Base-by-base conservation (phyloP, 2,329 filamentous ascomycete genomes). In the Lomentospora prolificans region DNA sequence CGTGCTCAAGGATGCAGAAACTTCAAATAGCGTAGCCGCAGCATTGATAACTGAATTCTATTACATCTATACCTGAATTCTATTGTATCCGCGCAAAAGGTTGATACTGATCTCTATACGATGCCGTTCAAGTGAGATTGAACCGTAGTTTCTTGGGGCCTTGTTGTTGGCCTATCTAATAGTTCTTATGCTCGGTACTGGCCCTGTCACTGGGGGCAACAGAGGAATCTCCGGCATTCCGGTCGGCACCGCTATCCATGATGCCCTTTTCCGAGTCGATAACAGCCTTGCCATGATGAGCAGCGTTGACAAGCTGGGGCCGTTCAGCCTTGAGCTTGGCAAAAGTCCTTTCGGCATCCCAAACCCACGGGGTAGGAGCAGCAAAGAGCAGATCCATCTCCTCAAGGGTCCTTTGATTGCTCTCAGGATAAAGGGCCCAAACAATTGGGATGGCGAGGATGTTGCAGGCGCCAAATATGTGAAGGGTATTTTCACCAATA, bases 321-420 rank as follows among this genome's bases (percentile, higher is more conserved):
- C 80, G 80, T 64, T 84, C 79, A 3, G 72, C 79, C 66, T 82
- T 84, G 52, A 86, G 70, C n/a, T 72, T 72, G 3, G 73, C 75
- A 67, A 86, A 87, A 28, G 78, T 82, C 62, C 72, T 75, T 68
- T 87, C 84, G 0, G 84, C 85, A 53, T 87, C 82, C 86, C 86
- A 89, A 1, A 78, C 78, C 82, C 83, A 89, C 3, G 81, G 80
- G 0, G 76, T 83, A 17, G 83, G 74, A 1, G 82, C 77, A 63
- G 76, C 79, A 10, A 70, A 70, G 31, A 70, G 64, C 3, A 63
- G 46, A 56, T 86, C 82, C 65, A 86, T 79, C 62, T 86, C 83
- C 64, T 86, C 84, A 1, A 86, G 71, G 1, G 74, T 76, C 39
- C 76, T 73, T 59, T 64, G 63, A 58, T 72, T 69, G 0, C 75